phyloP scores from a whole-genome alignment of 1,284 basidiomycete species.

The Pulveroboletus sp. region DNA sequence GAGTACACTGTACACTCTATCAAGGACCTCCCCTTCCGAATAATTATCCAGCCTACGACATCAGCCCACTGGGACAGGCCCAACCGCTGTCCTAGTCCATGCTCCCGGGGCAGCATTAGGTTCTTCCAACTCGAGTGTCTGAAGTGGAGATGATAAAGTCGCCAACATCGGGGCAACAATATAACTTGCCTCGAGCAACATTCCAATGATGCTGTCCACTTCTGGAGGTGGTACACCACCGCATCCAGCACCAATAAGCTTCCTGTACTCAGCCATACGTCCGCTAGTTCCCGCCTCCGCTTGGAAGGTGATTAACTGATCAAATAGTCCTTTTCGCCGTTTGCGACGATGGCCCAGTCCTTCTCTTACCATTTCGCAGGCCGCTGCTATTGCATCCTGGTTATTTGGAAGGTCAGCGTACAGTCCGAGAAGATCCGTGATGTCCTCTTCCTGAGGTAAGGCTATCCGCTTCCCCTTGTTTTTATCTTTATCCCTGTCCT shows the following conservation, averaged over 20 bases:
- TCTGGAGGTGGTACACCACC: conserved; percentile 84
- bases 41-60: background rate
- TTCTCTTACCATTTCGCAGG: conserved; percentile 58
- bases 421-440: conserved; percentile 58
- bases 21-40: conserved; percentile 2
- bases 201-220: conserved; percentile 79
- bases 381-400: conserved; percentile 52
- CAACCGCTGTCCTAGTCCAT: conserved; percentile 35
- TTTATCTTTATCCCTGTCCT: conserved; percentile 33
- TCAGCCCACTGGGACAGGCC: conserved; percentile 22
- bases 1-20: conserved; percentile 15
- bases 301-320: conserved; percentile 74
- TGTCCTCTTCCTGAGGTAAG: conserved; percentile 48
- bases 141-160: conserved; percentile 4
- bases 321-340: conserved; percentile 68
- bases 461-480: conserved; percentile 49
- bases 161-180: background rate
- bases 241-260: conserved; percentile 83
- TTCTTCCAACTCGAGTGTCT: conserved; percentile 75
- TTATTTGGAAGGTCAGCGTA: conserved; percentile 55
- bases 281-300: conserved; percentile 88
- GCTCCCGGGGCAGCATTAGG: conserved; percentile 50
- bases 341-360: conserved; percentile 65
- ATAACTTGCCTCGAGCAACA: conserved; percentile 73
- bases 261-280: conserved; percentile 83